A percentile compares a stretch with the other conserved stretches of the same genome.
Evolutionary conservation across 1,284 basidiomycete genomes (phyloP).

Genomic region (Malassezia vespertilionis): DNA sequence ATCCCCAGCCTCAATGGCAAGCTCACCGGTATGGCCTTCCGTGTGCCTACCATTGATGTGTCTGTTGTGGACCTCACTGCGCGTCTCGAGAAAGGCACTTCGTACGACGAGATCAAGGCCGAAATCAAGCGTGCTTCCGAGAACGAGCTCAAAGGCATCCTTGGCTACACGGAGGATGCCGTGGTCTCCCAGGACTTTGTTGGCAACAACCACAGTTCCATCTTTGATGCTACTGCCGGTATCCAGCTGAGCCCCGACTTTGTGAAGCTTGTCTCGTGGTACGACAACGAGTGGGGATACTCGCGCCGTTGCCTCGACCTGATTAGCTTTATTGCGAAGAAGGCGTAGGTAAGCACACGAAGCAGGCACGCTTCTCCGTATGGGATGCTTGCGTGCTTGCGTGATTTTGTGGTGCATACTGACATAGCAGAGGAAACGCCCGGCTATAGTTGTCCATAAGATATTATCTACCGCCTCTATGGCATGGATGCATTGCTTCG

Average conservation of each 20-base stretch:
- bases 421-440: constrained; percentile 2
- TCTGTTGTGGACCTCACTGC: constrained; percentile 96
- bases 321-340: constrained; percentile 67
- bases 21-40: constrained; percentile 87
- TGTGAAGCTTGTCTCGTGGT: constrained; percentile 87
- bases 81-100: constrained; percentile 68
- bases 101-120: constrained; percentile 84
- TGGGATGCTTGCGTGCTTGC: background rate
- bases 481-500: no score
- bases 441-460: constrained; percentile 1
- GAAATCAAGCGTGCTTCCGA: constrained; percentile 73
- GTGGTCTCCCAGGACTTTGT: constrained; percentile 62
- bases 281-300: constrained; percentile 83
- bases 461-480: no score
- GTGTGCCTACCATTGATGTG: constrained; percentile 90
- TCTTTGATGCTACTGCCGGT: constrained; percentile 73
- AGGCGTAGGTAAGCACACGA: constrained; percentile 36
- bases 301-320: constrained; percentile 87
- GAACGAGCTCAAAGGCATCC: constrained; percentile 62
- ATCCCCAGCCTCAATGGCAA: constrained; percentile 95
- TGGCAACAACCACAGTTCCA: constrained; percentile 59
- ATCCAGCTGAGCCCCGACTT: constrained; percentile 87
- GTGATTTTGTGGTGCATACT: background rate
- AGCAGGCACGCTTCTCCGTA: background rate
- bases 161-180: constrained; percentile 88